Conservation (phyloP, 306 rosid species). For the Albizia julibrissin region DNA sequence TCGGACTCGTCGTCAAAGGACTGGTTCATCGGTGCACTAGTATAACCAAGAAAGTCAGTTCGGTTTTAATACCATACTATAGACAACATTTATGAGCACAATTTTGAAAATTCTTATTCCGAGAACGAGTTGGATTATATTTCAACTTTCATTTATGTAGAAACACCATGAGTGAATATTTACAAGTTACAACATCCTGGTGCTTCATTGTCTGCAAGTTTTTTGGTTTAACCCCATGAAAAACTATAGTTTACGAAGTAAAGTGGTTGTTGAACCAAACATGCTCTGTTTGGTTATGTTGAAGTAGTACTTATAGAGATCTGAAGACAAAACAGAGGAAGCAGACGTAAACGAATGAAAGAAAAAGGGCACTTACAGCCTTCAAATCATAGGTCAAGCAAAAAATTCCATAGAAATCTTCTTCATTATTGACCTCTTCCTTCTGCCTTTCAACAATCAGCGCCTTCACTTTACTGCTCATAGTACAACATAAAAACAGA, state of each 20-base stretch:
- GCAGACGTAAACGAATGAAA: neutral
- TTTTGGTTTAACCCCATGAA: too few species aligned
- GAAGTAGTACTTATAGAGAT: neutral
- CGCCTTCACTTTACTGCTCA: constrained; percentile 69
- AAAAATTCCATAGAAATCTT: constrained; percentile 77
- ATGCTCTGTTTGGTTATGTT: too few species aligned
- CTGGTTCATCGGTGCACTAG: neutral
- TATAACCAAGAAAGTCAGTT: too few species aligned
- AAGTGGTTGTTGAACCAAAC: too few species aligned
- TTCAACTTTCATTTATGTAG: neutral
- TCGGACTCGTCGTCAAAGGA: too few species aligned
- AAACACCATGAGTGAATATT: neutral
- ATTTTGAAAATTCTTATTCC: neutral
- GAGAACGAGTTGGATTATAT: neutral
- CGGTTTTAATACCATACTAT: too few species aligned
- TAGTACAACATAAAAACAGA: too few species aligned
- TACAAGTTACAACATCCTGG: too few species aligned
- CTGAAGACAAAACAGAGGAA: neutral
- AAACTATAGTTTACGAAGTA: too few species aligned
- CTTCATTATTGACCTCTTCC: constrained; percentile 59
- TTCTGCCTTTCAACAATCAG: constrained; percentile 48
- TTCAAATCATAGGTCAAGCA: constrained; percentile 93
- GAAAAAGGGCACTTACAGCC: constrained; percentile 62
- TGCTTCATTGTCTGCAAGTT: too few species aligned
- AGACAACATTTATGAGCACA: neutral